These are phyloP conservation scores for Globisporangium echinulatum DNA, from an alignment of 352 stramenopile genomes.

Conservation along the genomic window DNA sequence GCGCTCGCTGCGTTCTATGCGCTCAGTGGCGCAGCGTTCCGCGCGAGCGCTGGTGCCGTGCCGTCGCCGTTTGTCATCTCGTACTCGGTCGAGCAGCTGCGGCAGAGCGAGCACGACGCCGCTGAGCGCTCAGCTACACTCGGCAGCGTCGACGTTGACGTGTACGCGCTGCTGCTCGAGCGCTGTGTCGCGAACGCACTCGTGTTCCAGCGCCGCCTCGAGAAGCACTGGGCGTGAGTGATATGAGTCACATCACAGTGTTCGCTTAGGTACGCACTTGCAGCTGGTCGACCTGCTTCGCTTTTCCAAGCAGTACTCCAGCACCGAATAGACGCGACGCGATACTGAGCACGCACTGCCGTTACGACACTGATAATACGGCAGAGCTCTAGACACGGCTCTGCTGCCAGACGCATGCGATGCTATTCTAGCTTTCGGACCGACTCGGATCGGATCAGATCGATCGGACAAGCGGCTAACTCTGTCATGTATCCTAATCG, in stretches of 20 bases:
- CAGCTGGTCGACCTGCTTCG: too few species aligned
- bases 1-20: slow-evolving; percentile 8
- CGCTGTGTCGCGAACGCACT: slow-evolving; percentile 5
- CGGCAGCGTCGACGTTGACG: slow-evolving; percentile 5
- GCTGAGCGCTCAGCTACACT: neutral
- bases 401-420: too few species aligned
- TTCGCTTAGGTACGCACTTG: too few species aligned
- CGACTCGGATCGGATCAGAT: too few species aligned
- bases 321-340: too few species aligned
- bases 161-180: slow-evolving; percentile 9
- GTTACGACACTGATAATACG: too few species aligned
- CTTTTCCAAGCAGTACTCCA: too few species aligned
- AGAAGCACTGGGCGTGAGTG: slow-evolving; percentile 1
- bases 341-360: too few species aligned
- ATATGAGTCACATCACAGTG: neutral
- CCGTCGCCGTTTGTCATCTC: slow-evolving; percentile 11
- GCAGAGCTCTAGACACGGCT: too few species aligned
- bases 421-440: too few species aligned
- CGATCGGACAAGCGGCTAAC: too few species aligned
- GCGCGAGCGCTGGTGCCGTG: neutral
- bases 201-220: slow-evolving; percentile 5
- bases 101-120: neutral
- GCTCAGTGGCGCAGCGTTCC: slow-evolving; percentile 7
- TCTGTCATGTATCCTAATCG: too few species aligned
- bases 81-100: slow-evolving; percentile 11